Percentiles rank a stretch among this genome's conserved stretches.
These are phyloP conservation scores for Backusella westeae DNA, from an alignment of 192 early-diverging fungal genomes.

Conservation along the genomic window DNA sequence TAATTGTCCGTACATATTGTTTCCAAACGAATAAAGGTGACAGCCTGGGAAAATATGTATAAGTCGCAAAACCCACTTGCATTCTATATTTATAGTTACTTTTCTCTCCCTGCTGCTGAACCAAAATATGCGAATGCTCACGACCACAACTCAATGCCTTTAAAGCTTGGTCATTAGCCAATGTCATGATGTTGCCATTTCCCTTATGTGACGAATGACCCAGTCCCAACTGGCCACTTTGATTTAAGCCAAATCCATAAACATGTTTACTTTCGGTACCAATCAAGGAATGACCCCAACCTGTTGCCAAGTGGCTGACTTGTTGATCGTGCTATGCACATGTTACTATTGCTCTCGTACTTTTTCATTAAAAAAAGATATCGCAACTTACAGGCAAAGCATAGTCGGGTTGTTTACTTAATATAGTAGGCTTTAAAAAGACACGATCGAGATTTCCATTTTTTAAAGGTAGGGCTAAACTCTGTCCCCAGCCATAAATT, in stretches of 20 bases:
- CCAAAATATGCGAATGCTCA: constrained; percentile 60
- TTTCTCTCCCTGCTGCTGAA: neutral
- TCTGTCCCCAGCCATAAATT: constrained; percentile 31
- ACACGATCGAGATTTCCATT: neutral
- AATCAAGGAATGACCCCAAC: constrained; percentile 37
- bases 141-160: constrained; percentile 58
- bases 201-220: neutral
- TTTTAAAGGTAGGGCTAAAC: constrained; percentile 17
- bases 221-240: constrained; percentile 29
- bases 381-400: constrained; percentile 17
- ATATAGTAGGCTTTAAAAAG: constrained; percentile 1
- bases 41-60: neutral
- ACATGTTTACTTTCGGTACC: constrained; percentile 1
- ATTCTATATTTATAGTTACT: neutral
- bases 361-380: neutral
- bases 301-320: constrained; percentile 32
- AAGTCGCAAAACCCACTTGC: neutral
- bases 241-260: constrained; percentile 33
- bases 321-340: neutral
- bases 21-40: constrained; percentile 55
- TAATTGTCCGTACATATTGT: constrained; percentile 69
- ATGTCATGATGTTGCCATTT: neutral
- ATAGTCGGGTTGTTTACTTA: constrained; percentile 15
- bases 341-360: neutral
- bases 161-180: neutral